These are phyloP conservation scores for Penicillium palitans DNA, from an alignment of 2,329 filamentous ascomycete genomes.

Conservation along the genomic window DNA sequence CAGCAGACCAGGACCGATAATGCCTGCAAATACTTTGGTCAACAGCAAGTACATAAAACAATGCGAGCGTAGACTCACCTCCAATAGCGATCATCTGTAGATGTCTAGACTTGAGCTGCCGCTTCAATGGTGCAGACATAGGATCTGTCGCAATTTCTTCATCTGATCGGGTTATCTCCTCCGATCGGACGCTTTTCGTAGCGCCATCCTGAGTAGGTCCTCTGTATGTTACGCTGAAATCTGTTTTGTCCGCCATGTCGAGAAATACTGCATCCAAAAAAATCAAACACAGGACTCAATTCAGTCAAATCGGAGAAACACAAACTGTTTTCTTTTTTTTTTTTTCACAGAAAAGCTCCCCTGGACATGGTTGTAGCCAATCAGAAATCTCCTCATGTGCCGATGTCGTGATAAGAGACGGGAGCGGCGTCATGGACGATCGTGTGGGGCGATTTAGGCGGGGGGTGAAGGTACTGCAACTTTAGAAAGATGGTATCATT, in stretches of 20 bases:
- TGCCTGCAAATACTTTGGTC: slow-evolving; percentile 37
- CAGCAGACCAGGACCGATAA: slow-evolving; percentile 68
- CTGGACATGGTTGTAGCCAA: background rate
- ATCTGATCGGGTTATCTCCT: slow-evolving; percentile 2
- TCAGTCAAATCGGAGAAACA: background rate
- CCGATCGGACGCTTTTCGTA: slow-evolving; percentile 4
- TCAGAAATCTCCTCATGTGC: slow-evolving; percentile 16
- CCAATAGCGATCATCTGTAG: slow-evolving; percentile 64
- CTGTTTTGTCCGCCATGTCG: slow-evolving; percentile 9
- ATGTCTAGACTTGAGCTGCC: slow-evolving; percentile 56
- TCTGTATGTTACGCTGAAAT: slow-evolving; percentile 9
- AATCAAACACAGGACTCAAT: background rate
- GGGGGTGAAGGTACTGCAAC: background rate
- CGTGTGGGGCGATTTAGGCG: background rate
- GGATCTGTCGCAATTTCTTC: slow-evolving; percentile 16
- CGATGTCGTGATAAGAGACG: slow-evolving; percentile 28
- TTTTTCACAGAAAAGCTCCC: background rate
- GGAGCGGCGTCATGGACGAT: slow-evolving; percentile 5
- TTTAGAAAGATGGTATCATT: background rate
- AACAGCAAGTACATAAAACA: background rate
- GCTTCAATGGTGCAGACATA: slow-evolving; percentile 34
- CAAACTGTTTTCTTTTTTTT: background rate
- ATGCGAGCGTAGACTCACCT: slow-evolving; percentile 56
- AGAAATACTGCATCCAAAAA: background rate
- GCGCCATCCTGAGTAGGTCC: slow-evolving; percentile 5